A percentile compares a stretch with the other conserved stretches of the same genome.
Evolutionary conservation across 495 filamentous ascomycete genomes (phyloP).

Genomic region (Podospora comata): DNA sequence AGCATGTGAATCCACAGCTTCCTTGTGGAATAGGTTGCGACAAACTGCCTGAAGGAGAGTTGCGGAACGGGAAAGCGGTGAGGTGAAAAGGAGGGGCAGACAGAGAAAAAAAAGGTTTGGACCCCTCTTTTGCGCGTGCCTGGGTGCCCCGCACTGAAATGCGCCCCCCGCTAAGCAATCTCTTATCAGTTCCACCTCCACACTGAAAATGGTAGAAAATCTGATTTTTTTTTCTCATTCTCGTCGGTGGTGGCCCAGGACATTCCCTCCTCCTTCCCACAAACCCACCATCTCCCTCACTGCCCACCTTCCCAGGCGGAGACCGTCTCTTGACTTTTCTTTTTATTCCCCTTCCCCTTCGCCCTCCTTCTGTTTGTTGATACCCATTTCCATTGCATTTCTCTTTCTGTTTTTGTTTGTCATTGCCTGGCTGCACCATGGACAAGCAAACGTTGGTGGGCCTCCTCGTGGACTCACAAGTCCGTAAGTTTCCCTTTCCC

Average conservation of each 20-base stretch:
- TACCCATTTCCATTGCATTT: constrained; percentile 26
- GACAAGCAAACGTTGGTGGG: constrained; percentile 70
- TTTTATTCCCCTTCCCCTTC: constrained; percentile 7
- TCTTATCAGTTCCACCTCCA: constrained; percentile 31
- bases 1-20: no score
- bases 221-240: constrained; percentile 20
- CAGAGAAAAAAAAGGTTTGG: background rate
- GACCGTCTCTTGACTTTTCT: constrained; percentile 15
- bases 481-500: constrained; percentile 56
- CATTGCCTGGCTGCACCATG: constrained; percentile 45
- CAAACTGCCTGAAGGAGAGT: no score
- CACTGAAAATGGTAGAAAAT: constrained; percentile 28
- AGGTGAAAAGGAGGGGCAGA: background rate
- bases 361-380: constrained; percentile 23
- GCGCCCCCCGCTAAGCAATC: constrained; percentile 23
- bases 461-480: constrained; percentile 70
- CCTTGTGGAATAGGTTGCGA: background rate
- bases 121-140: constrained; percentile 4
- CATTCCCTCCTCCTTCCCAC: constrained; percentile 16
- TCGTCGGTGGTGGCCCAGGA: constrained; percentile 8
- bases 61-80: no score
- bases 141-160: constrained; percentile 5
- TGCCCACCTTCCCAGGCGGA: constrained; percentile 7
- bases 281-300: background rate
- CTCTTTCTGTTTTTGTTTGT: constrained; percentile 14